Base-by-base conservation (phyloP, 768 basidiomycete species). In the Exidia glandulosa region DNA sequence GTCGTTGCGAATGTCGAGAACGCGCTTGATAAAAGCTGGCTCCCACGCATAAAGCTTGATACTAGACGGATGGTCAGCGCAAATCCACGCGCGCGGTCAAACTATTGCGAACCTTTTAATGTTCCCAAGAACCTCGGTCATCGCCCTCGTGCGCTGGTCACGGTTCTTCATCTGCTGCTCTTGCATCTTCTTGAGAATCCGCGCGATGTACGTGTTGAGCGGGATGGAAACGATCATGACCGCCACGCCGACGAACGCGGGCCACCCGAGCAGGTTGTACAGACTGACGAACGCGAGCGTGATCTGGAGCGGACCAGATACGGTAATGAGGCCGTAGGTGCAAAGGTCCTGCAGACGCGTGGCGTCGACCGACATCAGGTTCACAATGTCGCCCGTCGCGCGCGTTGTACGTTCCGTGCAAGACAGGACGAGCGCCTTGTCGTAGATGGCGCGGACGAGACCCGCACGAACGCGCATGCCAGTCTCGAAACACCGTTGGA, bases 21-120 rank as follows among this genome's bases (percentile, higher is more conserved):
- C 80, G 59, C 84, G 85, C 56, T 85, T 78, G 31, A 90, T 79
- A 68, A 98, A 97, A 3, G 90, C 87, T 65, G 86, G 82, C 73
- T 98, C 95, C 95, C 95, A 98, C 2, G 89, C 90, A 71, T 95
- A 95, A 3, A 94, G 74, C 68, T 94, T 92, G 70, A 94, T 90
- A 63, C 88, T 90, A 61, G 12, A n/a, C 2, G 29, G n/a, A n/a
- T 3, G 19, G 45, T 65, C 36, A 57, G 60, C 33, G 12, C 9
- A 14, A 2, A 2, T 3, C n/a, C 16, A 13, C 5, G 6, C 0
- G 33, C 3, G 10, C 23, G 29, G n/a, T 36, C 16, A 57, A 32
- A 12, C 25, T 29, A 19, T 10, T 30, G 14, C 14, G 29, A 63
- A 83, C 86, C 86, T 91, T 68, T 88, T 87, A 67, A 98, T 96